phyloP scores from a whole-genome alignment of 257 asterid species.

The Ilex aquifolium region DNA sequence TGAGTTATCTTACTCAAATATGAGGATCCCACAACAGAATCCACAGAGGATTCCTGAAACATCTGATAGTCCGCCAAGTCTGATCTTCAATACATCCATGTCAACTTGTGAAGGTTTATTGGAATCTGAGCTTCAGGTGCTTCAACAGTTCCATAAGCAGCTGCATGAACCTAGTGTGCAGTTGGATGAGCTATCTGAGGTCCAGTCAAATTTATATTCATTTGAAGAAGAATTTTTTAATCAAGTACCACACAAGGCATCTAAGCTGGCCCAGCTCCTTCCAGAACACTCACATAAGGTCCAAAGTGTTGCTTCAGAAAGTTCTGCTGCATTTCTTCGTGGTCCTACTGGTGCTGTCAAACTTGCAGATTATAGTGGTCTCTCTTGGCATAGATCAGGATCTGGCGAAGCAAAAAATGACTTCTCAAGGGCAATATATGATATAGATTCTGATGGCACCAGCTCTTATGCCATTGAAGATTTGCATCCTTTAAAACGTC shows the following conservation, averaged over 20 bases:
- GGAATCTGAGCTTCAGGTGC: constrained; percentile 15
- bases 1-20: too few relatives aligned
- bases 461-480: constrained; percentile 20
- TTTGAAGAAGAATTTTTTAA: constrained; percentile 11
- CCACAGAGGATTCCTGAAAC: too few relatives aligned
- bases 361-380: constrained; percentile 7
- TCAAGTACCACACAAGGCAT: constrained; percentile 13
- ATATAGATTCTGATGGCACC: constrained; percentile 15
- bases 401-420: constrained; percentile 15
- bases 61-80: too few relatives aligned
- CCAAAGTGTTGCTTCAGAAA: constrained; percentile 7
- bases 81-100: too few relatives aligned
- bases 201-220: constrained; percentile 12
- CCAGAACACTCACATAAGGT: constrained; percentile 8
- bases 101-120: constrained; percentile 1
- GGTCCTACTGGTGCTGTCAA: constrained; percentile 15
- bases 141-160: constrained; percentile 11
- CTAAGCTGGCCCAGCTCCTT: constrained; percentile 12
- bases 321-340: not conserved
- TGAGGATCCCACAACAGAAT: too few relatives aligned
- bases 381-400: constrained; percentile 18
- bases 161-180: constrained; percentile 16
- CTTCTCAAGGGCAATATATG: constrained; percentile 14
- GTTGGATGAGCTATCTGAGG: constrained; percentile 18
- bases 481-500: constrained; percentile 34